Percentiles rank a stretch among this genome's conserved stretches.
These are phyloP conservation scores for Aleurites moluccanus DNA, from an alignment of 441 rosid genomes.

Conservation along the genomic window DNA sequence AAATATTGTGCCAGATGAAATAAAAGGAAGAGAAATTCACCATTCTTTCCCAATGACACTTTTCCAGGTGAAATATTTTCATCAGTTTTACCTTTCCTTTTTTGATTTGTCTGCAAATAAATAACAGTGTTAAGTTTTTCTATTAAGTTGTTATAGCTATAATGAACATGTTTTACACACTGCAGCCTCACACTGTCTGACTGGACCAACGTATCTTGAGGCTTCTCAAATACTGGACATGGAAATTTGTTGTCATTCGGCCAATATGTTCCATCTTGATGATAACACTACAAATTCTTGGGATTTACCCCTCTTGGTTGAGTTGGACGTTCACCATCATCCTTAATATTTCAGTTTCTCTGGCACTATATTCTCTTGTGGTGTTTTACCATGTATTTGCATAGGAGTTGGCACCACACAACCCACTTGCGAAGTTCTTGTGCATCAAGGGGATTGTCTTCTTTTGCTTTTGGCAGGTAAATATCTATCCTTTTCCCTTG, in stretches of 20 bases:
- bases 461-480: constrained; percentile 99
- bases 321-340: constrained; percentile 90
- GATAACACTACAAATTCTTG: constrained; percentile 65
- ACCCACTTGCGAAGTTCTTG: constrained; percentile 92
- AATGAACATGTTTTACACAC: constrained; percentile 15
- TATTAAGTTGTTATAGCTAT: not conserved
- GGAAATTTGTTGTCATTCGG: constrained; percentile 87
- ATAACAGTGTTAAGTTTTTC: not conserved
- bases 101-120: constrained; percentile 16
- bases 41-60: constrained; percentile 96
- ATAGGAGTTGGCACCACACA: constrained; percentile 86
- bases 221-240: constrained; percentile 90
- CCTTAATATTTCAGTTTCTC: constrained; percentile 80
- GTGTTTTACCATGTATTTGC: constrained; percentile 94
- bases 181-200: constrained; percentile 75
- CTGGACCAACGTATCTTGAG: constrained; percentile 64
- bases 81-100: constrained; percentile 4
- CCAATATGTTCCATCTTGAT: constrained; percentile 87
- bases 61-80: constrained; percentile 60
- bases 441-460: constrained; percentile 98
- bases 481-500: not conserved
- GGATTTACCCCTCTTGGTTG: constrained; percentile 84
- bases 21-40: constrained; percentile 90
- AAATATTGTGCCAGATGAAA: constrained; percentile 75
- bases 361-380: constrained; percentile 84